Evolutionary conservation across 345 rosid genomes (phyloP).

Genomic region (Pistacia vera): DNA sequence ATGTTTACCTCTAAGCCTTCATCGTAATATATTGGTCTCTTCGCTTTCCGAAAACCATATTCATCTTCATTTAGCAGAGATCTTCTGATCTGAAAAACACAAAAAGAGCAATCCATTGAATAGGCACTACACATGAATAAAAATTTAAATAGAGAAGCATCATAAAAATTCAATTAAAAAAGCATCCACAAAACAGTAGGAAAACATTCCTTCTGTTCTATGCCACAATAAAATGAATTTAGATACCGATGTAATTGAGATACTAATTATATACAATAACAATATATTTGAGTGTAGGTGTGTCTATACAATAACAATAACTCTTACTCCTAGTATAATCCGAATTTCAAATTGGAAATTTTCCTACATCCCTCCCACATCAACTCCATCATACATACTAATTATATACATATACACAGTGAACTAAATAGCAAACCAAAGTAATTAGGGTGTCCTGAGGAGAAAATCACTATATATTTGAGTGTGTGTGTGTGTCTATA

Average conservation of each 20-base stretch:
- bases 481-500: no score
- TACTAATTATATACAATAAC: no score
- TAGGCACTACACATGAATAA: not conserved
- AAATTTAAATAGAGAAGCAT: not conserved
- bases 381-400: no score
- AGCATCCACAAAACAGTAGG: not conserved
- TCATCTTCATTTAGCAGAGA: conserved; percentile 77
- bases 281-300: no score
- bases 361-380: no score
- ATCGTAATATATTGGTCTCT: conserved; percentile 76
- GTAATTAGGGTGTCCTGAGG: no score
- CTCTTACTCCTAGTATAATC: no score
- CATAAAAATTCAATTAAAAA: not conserved
- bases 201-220: not conserved
- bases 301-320: no score
- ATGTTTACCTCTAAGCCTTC: conserved; percentile 78
- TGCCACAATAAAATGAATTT: not conserved
- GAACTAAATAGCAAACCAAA: no score
- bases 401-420: no score
- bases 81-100: conserved; percentile 65
- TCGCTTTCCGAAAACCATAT: conserved; percentile 70
- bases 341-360: no score
- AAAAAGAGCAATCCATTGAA: conserved; percentile 9
- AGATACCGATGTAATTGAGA: not conserved
- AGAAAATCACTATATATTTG: no score